Base-by-base conservation (phyloP, 495 filamentous ascomycete genomes). In the Neurospora sp. region DNA sequence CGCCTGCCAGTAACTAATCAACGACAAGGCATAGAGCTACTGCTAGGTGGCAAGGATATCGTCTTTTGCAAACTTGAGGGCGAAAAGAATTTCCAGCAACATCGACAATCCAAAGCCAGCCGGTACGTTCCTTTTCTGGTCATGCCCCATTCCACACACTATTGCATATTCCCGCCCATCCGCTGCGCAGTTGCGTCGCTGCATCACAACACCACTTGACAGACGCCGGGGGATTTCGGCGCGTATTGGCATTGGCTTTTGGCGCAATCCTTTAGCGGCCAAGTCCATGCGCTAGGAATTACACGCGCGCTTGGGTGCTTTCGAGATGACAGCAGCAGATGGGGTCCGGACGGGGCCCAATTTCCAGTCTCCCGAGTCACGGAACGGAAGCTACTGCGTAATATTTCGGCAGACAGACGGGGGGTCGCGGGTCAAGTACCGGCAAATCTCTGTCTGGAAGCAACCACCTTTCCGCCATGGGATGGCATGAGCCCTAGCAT, bases 401-500 rank as follows among this genome's bases (percentile, higher is more conserved):
- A 62, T 72, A 16, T 10, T 44, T 62, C 12, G 39, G n/a, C 38
- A 46, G 39, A n/a, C 16, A 31, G 10, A 49, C 35, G 70, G 40
- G 70, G 70, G 44, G 20, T 69, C 4, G 31, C 20, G 72, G 38
- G 71, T 14, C 72, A 70, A 71, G 69, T 74, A 46, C 20, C 46
- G 73, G 37, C 70, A 39, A 69, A 39, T n/a, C 39, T 38, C 69
- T 41, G 18, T 60, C 12, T 20, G 16, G n/a, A 23, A 69, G 39
- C 69, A 71, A 70, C 20, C 49, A 39, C n/a, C 31, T 72, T 72
- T 14, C 38, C 9, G 38, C 14, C 18, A 62, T 46, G 20, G 14
- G 60, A 49, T 69, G 71, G 49, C 71, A 72, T 70, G 62, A 73
- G 39, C 60, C 42, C 60, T 70, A 70, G 70, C 39, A 66, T 75